Base-by-base conservation (phyloP, 441 rosid species). In the Gossypium davidsonii region DNA sequence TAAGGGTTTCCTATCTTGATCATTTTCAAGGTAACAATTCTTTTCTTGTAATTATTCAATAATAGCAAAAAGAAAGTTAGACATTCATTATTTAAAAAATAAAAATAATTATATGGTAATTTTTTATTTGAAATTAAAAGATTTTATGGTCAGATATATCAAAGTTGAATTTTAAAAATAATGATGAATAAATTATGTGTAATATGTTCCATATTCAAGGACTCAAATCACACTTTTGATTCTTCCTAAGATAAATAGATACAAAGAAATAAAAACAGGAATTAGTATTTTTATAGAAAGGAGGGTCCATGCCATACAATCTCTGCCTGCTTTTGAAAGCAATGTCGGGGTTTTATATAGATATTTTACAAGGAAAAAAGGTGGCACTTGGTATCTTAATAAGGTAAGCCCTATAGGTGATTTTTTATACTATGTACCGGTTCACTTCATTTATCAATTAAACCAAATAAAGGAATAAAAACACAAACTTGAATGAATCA, bases 1-100 rank as follows among this genome's bases (percentile, higher is more conserved):
- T 82, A 82, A 69, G 85, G 79, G 75, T 57, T 69, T 23, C 58
- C 69, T 9, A 62, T 68, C 46, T 21, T 56, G 28, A 21, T 49
- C n/a, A 12, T 14, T 12, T 56, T 56, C 28, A 21, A 55, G 25
- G 28, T 15, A 51, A 49, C 20, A 4, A 14, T 51, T 44, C 7
- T 14, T 10, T 2, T 46, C 51, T 46, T 46, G n/a, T 14, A 14
- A 48, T 48, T 48, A 48, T 48, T 14, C 15, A 48, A 14, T 14
- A 48, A 48, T 6, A 5, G 34, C 34, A 28, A 28, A 28, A 28
- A 28, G 7, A 31, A 31, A 31, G 37, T 31, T 48, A 48, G 15
- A 48, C 15, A 48, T 48, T 12, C 53, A 48, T 14, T 48, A 34
- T 34, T 48, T 34, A 34, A 34, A 37, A 37, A 1, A 37, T 37